Conservation (phyloP, 257 asterid species). For the Ilex asprella region DNA sequence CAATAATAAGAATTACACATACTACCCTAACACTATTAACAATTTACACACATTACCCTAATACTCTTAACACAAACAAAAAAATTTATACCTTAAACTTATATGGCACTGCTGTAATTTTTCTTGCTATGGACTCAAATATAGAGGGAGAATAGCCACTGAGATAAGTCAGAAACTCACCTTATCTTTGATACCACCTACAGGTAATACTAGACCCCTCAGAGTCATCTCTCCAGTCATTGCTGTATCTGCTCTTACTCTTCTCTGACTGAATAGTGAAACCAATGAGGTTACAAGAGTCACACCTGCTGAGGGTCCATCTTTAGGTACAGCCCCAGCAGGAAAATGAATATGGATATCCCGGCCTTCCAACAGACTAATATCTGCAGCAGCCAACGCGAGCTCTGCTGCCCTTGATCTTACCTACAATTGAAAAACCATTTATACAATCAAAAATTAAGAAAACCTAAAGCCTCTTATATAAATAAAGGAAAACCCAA, state of each 20-base stretch:
- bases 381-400: slow-evolving; percentile 52
- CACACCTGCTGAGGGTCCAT: slow-evolving; percentile 99
- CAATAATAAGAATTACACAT: too few species aligned
- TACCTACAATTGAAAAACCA: slow-evolving; percentile 43
- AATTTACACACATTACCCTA: too few species aligned
- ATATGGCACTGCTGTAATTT: too few species aligned
- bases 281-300: slow-evolving; percentile 96
- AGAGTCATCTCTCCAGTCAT: slow-evolving; percentile 99
- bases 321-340: slow-evolving; percentile 98
- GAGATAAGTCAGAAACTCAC: slow-evolving; percentile 31
- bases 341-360: slow-evolving; percentile 98
- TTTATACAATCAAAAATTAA: slow-evolving; percentile 13
- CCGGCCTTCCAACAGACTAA: slow-evolving; percentile 80
- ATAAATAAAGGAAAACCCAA: too few species aligned
- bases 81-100: too few species aligned
- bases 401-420: slow-evolving; percentile 93
- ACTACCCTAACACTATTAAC: too few species aligned
- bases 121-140: neutral
- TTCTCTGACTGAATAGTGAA: slow-evolving; percentile 87
- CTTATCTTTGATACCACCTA: slow-evolving; percentile 99
- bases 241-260: slow-evolving; percentile 97
- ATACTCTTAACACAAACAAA: too few species aligned
- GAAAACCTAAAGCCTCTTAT: neutral
- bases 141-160: neutral
- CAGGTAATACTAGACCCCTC: slow-evolving; percentile 95